These are phyloP conservation scores for Grosmannia penicillata DNA, from an alignment of 2,329 filamentous ascomycete genomes.

Conservation along the genomic window DNA sequence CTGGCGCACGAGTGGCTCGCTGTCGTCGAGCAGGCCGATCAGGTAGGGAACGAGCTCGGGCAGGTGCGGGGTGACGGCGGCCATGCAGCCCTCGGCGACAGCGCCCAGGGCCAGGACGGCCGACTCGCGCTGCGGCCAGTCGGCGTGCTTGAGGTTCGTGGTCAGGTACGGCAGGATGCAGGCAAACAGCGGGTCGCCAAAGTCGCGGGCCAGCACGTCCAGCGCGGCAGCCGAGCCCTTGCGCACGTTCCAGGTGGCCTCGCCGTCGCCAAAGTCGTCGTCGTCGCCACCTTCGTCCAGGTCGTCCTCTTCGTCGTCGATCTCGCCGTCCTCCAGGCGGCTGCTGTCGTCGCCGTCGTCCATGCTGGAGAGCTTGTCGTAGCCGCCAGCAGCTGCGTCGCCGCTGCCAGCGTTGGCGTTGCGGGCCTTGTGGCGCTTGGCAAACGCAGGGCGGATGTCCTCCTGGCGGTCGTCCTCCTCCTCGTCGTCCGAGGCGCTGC, in stretches of 20 bases:
- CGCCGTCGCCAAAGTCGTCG: slow-evolving; percentile 63
- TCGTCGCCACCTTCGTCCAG: slow-evolving; percentile 65
- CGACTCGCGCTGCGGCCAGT: slow-evolving; percentile 88
- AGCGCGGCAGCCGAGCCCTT: slow-evolving; percentile 95
- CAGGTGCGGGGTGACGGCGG: slow-evolving; percentile 77
- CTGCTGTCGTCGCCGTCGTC: slow-evolving; percentile 30
- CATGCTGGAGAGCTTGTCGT: slow-evolving; percentile 34
- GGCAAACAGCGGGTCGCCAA: slow-evolving; percentile 75
- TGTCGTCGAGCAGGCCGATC: slow-evolving; percentile 68
- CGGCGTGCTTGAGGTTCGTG: slow-evolving; percentile 70
- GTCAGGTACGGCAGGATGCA: slow-evolving; percentile 86
- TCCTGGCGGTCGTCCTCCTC: slow-evolving; percentile 80
- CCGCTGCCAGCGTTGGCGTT: slow-evolving; percentile 33
- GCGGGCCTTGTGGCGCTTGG: slow-evolving; percentile 49
- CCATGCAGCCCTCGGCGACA: slow-evolving; percentile 87
- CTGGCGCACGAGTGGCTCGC: slow-evolving; percentile 80
- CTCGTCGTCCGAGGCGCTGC: slow-evolving; percentile 75
- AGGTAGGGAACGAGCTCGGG: slow-evolving; percentile 84
- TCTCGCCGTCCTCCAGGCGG: slow-evolving; percentile 52
- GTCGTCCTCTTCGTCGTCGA: slow-evolving; percentile 70
- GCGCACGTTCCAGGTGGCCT: slow-evolving; percentile 87
- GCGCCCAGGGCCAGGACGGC: slow-evolving; percentile 89
- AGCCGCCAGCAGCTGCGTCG: slow-evolving; percentile 15
- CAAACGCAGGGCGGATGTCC: slow-evolving; percentile 87
- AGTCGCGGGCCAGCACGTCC: slow-evolving; percentile 86